Evolutionary conservation across 805 yeast species (phyloP).

Genomic region (Sugiyamaella marilandica): DNA sequence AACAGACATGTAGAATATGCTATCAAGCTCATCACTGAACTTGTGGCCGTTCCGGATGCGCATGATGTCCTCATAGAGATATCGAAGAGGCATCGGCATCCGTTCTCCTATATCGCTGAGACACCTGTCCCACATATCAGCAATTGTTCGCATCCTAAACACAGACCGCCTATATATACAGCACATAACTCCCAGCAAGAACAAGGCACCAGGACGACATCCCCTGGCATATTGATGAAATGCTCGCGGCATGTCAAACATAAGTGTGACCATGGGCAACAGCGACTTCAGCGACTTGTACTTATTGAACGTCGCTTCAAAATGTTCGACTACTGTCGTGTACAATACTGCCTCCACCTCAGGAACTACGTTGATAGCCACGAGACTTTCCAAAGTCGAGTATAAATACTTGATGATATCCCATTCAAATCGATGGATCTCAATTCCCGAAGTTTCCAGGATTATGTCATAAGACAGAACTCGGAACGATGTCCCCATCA

Average conservation of each 20-base stretch:
- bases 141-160: not conserved
- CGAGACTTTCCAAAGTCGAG: not conserved
- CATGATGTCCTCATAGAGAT: not conserved
- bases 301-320: not conserved
- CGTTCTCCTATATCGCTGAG: not conserved
- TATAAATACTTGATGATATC: not conserved
- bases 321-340: not conserved
- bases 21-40: not conserved
- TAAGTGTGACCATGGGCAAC: not conserved
- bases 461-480: not conserved
- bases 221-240: not conserved
- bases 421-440: not conserved
- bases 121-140: not conserved
- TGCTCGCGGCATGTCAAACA: not conserved
- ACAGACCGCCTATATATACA: not conserved
- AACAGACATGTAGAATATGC: not conserved
- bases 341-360: not conserved
- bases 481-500: not conserved
- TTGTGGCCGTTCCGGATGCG: not conserved
- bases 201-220: not conserved
- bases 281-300: not conserved
- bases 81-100: not conserved
- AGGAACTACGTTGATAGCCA: not conserved
- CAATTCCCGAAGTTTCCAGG: not conserved
- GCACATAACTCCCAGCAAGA: not conserved